These are phyloP conservation scores for Fibroporia radiculosa DNA, from an alignment of 768 basidiomycete genomes.

Conservation along the genomic window DNA sequence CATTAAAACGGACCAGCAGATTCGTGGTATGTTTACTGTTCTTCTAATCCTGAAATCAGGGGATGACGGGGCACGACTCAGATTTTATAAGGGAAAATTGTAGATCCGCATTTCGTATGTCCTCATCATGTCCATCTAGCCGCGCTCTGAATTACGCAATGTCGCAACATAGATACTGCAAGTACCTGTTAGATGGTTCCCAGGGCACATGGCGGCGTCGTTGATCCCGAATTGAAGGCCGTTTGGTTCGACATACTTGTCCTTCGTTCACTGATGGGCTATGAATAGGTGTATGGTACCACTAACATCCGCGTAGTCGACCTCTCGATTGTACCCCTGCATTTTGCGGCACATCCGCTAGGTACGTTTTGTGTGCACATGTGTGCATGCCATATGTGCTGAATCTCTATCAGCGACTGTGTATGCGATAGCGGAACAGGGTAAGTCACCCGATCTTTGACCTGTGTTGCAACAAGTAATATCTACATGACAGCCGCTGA, in stretches of 20 bases:
- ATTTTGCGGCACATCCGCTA: constrained; percentile 40
- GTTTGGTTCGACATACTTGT: constrained; percentile 4
- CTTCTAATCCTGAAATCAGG: constrained; percentile 17
- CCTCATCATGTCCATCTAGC: too few species aligned
- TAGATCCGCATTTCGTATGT: background rate
- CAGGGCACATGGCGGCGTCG: constrained; percentile 41
- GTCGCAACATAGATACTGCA: constrained; percentile 42
- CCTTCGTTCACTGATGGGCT: background rate
- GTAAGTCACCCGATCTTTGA: too few species aligned
- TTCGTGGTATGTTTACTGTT: constrained; percentile 10
- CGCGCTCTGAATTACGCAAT: too few species aligned
- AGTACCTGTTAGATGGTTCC: constrained; percentile 50
- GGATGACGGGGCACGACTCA: constrained; percentile 9
- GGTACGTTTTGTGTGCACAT: constrained; percentile 18
- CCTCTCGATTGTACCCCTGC: constrained; percentile 46
- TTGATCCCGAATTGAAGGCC: constrained; percentile 39
- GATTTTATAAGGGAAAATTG: background rate
- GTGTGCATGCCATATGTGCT: background rate
- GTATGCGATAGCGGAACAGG: constrained; percentile 42
- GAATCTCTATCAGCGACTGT: constrained; percentile 36
- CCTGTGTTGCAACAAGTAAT: too few species aligned
- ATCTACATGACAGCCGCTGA: too few species aligned
- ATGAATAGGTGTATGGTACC: constrained; percentile 42
- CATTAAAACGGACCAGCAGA: constrained; percentile 21
- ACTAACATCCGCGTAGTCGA: constrained; percentile 49